Evolutionary conservation across 2,329 filamentous ascomycete genomes (phyloP), one percentile per base, ranked within the genome.

Genomic region (Cladophialophora immunda): DNA sequence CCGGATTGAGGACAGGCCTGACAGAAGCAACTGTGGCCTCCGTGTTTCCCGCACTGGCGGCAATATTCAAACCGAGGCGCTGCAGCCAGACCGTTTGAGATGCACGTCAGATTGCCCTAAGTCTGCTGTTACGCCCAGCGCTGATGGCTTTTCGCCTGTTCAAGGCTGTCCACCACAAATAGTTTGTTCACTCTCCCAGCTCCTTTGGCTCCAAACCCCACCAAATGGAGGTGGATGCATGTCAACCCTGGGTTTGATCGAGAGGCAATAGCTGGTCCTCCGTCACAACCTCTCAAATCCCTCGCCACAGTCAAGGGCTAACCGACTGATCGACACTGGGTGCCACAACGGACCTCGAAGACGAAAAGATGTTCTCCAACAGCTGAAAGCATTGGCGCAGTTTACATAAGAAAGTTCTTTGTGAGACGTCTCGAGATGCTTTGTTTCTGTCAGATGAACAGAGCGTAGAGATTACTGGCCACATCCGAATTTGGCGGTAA

Each of bases 371-470:
- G 4, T 25, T 19, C 45, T 25, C 45, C 13, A 11, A 11, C 27
- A 8, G 27, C n/a, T 27, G 5, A 34, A 30, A n/a, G 29, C 15
- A 55, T 55, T 17, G 52, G n/a, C n/a, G 52, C 17, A 13, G 27
- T 55, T 58, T 58, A 58, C 55, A 58, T 58, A 58, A 58, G 30
- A 58, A 58, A 58, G 22, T 27, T 36, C n/a, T 22, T 30, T n/a
- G 22, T 58, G 55, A 34, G 55, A 58, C 11, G 30, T 32, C 27
- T 55, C 52, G 27, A 55, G 52, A 22, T 30, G 30, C 17, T 55
- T 32, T 55, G 45, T 55, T 55, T 55, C 52, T 32, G 27, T 34
- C 27, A 15, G 52, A 34, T 34, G 27, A 15, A 32, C 8, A 32
- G 27, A 55, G 45, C 19, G 45, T 8, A 15, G 22, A 25, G 22